Evolutionary conservation across 768 basidiomycete species (phyloP), one percentile per base, ranked within the genome.

Genomic region (Phlegmacium glaucopus): DNA sequence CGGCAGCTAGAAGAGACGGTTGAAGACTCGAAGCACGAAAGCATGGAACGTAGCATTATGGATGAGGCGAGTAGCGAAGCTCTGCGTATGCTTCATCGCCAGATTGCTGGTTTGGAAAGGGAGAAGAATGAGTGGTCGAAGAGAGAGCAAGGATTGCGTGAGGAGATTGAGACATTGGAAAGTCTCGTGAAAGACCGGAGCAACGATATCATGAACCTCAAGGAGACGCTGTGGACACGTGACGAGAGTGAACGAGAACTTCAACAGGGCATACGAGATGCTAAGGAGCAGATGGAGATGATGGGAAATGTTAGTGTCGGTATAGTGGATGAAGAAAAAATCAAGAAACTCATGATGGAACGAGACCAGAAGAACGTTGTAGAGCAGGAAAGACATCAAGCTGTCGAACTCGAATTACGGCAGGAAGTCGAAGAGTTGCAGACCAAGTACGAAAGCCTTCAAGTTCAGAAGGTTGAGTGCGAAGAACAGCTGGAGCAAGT

Each of bases 1-100:
- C 75, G 81, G 12, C 67, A 72, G 47, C 72, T 86, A 26, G 87
- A 95, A 70, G 92, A 94, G 60, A 88, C 94, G 60, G 87, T 94
- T 25, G 94, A 97, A 51, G 74, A 79, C 6, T 87, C 86, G 36
- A 75, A 92, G 34, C 83, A 88, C 55, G 89, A 90, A 58, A 89
- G 85, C 57, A 70, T 91, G 64, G 86, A 88, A 50, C 71, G 84
- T 15, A 88, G 90, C 52, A 68, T 94, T 34, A 94, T 95, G 75
- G 87, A 89, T 57, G 85, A 84, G 53, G 85, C 88, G 1, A 88
- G 86, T 49, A 77, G 85, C 2, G 83, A 83, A 64, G 90, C 85
- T 26, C 70, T 97, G 59, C 75, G 88, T 38, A 82, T 82, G 66
- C 75, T 96, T 37, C 90, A 97, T 58, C 66, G 76, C 5, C 85